Evolutionary conservation across 2,329 filamentous ascomycete species (phyloP).

Genomic region (Epichloe coenophiala): DNA sequence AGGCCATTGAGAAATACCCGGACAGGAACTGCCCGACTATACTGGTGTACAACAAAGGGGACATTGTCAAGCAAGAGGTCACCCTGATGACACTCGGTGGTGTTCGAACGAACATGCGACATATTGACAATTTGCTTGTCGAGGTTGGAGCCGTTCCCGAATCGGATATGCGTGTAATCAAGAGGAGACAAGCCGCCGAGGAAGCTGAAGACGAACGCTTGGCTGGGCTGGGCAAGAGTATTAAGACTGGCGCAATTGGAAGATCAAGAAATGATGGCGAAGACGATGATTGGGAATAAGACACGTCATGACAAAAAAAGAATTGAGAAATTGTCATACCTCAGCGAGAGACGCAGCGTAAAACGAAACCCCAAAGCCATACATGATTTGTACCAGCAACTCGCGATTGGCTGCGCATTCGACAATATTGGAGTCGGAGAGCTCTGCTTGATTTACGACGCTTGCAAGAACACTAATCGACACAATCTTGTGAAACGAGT

Average conservation of each 20-base stretch:
- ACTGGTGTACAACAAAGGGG: constrained; percentile 78
- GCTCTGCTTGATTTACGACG: not conserved
- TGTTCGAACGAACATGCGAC: constrained; percentile 52
- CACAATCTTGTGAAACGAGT: not conserved
- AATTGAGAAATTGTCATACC: not conserved
- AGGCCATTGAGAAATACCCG: constrained; percentile 94
- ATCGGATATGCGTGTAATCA: constrained; percentile 64
- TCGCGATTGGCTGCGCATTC: not conserved
- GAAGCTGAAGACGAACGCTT: constrained; percentile 47
- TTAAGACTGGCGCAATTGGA: constrained; percentile 36
- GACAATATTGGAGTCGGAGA: not conserved
- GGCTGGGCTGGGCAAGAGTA: constrained; percentile 26
- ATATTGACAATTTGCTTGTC: constrained; percentile 70
- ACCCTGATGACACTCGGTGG: constrained; percentile 72
- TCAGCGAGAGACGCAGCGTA: not conserved
- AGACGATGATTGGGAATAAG: constrained; percentile 50
- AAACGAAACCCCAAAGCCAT: not conserved
- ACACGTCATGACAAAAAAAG: not conserved
- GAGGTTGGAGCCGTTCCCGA: constrained; percentile 68
- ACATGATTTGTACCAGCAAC: not conserved
- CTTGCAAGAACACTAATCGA: not conserved
- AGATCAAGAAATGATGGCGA: constrained; percentile 28
- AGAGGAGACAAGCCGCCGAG: constrained; percentile 44
- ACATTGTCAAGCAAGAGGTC: constrained; percentile 87
- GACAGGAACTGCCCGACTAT: constrained; percentile 92